These are phyloP conservation scores for Melanomma pulvis-pyrius DNA, from an alignment of 495 filamentous ascomycete genomes.

Conservation along the genomic window DNA sequence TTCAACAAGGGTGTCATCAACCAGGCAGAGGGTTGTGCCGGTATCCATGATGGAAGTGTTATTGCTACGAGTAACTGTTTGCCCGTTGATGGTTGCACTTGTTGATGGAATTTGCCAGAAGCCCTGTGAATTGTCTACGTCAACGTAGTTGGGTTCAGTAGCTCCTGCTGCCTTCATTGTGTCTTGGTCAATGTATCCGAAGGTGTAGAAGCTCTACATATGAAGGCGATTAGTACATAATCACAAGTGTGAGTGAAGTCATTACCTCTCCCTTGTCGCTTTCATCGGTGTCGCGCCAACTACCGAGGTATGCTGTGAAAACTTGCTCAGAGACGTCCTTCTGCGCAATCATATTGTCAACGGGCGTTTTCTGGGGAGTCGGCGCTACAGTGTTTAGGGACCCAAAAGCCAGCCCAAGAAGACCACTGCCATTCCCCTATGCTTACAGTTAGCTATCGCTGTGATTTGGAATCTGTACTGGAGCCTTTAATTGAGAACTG, in stretches of 20 bases:
- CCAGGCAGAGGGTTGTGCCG: slow-evolving; percentile 71
- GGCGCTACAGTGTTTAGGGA: slow-evolving; percentile 70
- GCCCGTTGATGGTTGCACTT: slow-evolving; percentile 62
- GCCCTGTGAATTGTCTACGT: slow-evolving; percentile 68
- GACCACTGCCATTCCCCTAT: slow-evolving; percentile 63
- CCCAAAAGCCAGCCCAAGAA: slow-evolving; percentile 71
- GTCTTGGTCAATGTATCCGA: slow-evolving; percentile 73
- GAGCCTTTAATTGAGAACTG: background rate
- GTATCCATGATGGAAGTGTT: slow-evolving; percentile 81
- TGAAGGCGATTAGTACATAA: background rate
- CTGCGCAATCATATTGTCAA: slow-evolving; percentile 69
- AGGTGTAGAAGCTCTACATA: slow-evolving; percentile 70
- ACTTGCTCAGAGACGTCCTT: slow-evolving; percentile 54
- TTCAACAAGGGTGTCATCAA: slow-evolving; percentile 67
- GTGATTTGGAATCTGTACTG: too few relatives aligned
- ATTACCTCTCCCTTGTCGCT: slow-evolving; percentile 50
- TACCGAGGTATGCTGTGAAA: slow-evolving; percentile 73
- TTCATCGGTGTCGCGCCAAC: slow-evolving; percentile 59
- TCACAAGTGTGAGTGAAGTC: background rate
- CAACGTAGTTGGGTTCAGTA: slow-evolving; percentile 62
- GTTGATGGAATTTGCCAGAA: slow-evolving; percentile 73
- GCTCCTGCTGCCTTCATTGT: slow-evolving; percentile 56
- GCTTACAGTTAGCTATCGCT: slow-evolving; percentile 24
- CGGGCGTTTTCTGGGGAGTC: slow-evolving; percentile 62
- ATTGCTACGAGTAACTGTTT: slow-evolving; percentile 55